Conservation (phyloP, 345 rosid genomes). For the Erysimum cheiranthoides region DNA sequence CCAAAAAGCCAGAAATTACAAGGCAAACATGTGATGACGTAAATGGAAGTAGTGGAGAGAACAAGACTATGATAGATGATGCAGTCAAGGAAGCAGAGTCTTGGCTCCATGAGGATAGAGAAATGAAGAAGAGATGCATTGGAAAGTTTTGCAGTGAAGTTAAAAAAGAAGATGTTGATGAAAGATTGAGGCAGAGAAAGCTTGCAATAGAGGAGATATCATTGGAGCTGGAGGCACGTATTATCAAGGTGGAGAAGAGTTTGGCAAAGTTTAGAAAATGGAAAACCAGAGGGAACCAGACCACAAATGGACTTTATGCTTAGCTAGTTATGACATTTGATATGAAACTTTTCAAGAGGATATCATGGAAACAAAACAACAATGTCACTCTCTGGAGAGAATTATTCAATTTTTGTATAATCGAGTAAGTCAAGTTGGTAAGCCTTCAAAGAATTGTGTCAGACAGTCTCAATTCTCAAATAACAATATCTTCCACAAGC, state of each 20-base stretch:
- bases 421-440: neutral
- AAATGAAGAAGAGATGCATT: neutral
- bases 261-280: neutral
- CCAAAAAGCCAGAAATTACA: neutral
- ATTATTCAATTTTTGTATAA: neutral
- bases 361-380: neutral
- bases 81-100: neutral
- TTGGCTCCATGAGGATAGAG: constrained; percentile 2
- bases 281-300: neutral
- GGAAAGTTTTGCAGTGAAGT: neutral
- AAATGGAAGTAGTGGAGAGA: neutral
- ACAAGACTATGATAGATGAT: neutral
- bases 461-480: neutral
- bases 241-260: neutral
- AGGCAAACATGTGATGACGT: neutral
- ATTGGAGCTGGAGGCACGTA: neutral
- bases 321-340: neutral
- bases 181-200: constrained; percentile 3
- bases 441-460: neutral
- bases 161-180: neutral
- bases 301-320: neutral
- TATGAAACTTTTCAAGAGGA: neutral
- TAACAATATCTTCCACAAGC: constrained; percentile 20
- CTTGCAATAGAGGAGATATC: neutral
- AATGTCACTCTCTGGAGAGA: neutral